phyloP scores from a whole-genome alignment of 2,329 filamentous ascomycete species.

The Pyricularia sp. region DNA sequence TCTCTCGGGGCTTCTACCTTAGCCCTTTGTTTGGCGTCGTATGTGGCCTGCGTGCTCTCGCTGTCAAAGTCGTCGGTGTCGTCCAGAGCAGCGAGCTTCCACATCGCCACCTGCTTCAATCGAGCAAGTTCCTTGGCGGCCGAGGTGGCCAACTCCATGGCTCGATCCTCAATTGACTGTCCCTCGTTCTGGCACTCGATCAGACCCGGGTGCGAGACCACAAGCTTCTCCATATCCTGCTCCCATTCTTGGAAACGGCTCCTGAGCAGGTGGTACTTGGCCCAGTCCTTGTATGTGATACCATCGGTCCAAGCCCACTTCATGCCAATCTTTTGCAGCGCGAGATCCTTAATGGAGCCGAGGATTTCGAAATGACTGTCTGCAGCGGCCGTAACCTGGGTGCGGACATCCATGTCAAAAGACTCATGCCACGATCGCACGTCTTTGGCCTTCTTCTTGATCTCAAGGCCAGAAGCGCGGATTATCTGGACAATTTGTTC shows the following conservation, averaged over 20 bases:
- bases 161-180: slow-evolving; percentile 56
- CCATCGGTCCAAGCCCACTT: slow-evolving; percentile 94
- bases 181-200: slow-evolving; percentile 54
- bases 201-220: slow-evolving; percentile 64
- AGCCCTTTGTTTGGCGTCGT: slow-evolving; percentile 26
- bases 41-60: slow-evolving; percentile 50
- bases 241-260: slow-evolving; percentile 78
- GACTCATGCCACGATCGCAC: slow-evolving; percentile 67
- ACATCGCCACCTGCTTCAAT: slow-evolving; percentile 74
- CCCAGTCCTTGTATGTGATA: slow-evolving; percentile 95
- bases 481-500: slow-evolving; percentile 40
- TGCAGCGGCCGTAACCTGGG: slow-evolving; percentile 62
- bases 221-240: slow-evolving; percentile 67
- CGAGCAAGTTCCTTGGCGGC: slow-evolving; percentile 72
- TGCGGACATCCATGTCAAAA: slow-evolving; percentile 61
- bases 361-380: slow-evolving; percentile 75
- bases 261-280: slow-evolving; percentile 84
- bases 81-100: slow-evolving; percentile 73
- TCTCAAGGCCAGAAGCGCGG: slow-evolving; percentile 57
- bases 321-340: slow-evolving; percentile 86
- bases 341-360: slow-evolving; percentile 72
- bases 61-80: slow-evolving; percentile 69
- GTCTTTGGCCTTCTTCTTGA: slow-evolving; percentile 69
- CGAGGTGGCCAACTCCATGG: slow-evolving; percentile 69
- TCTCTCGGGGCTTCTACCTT: not conserved